Evolutionary conservation across 108 stramenopile genomes (phyloP).

Genomic region (Cylindrotheca closterium): DNA sequence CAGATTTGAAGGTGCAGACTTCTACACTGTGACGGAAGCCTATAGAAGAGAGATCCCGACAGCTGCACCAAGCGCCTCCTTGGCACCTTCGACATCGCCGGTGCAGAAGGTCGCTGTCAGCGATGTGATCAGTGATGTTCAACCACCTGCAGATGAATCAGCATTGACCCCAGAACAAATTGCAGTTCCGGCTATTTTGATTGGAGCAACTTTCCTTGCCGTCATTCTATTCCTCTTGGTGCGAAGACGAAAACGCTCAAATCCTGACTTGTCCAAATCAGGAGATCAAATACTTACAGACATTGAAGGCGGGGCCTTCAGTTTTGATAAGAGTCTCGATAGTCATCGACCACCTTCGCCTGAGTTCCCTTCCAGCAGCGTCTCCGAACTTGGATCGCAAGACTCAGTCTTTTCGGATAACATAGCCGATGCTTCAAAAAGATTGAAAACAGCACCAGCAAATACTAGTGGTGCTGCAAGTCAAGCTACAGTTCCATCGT

Average conservation of each 20-base stretch:
- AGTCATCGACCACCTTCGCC: slow-evolving; percentile 1
- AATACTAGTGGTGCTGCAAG: neutral
- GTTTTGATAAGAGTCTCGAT: slow-evolving; percentile 32
- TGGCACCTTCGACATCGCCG: neutral
- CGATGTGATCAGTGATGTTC: neutral
- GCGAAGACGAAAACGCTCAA: slow-evolving; percentile 9
- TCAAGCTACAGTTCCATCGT: neutral
- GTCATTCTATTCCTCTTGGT: slow-evolving; percentile 27
- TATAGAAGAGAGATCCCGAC: slow-evolving; percentile 27
- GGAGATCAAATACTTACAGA: slow-evolving; percentile 5
- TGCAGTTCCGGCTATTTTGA: slow-evolving; percentile 22
- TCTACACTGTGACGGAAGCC: slow-evolving; percentile 33
- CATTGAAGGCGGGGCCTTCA: slow-evolving; percentile 26
- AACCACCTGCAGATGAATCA: neutral
- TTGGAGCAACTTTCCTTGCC: slow-evolving; percentile 25
- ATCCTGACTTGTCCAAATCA: slow-evolving; percentile 11
- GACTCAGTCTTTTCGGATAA: slow-evolving; percentile 16
- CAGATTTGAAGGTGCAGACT: slow-evolving; percentile 24
- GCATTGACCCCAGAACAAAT: neutral
- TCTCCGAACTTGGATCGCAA: slow-evolving; percentile 14
- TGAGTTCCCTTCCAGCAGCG: slow-evolving; percentile 4
- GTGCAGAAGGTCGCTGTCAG: neutral
- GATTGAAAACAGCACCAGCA: neutral
- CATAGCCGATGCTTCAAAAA: neutral
- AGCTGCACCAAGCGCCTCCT: slow-evolving; percentile 6